Conservation (phyloP, 371 early-diverging fungal species). For the Mucor ambiguus region DNA sequence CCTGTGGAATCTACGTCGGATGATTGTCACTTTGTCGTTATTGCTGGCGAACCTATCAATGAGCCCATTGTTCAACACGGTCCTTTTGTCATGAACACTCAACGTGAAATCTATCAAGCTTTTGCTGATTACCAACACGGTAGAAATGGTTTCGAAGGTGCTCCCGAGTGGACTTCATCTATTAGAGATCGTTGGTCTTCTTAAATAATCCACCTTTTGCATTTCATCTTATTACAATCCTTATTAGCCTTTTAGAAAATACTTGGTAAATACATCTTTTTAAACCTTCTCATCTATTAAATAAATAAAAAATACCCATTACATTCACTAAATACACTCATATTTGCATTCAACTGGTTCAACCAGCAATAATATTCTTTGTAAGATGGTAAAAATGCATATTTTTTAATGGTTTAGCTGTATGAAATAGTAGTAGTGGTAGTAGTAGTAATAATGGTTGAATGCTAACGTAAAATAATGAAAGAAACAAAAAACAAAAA, state of each 20-base stretch:
- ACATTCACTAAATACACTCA: too few relatives aligned
- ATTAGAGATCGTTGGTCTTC: conserved; percentile 26
- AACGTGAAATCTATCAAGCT: conserved; percentile 56
- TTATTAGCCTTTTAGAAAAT: background rate
- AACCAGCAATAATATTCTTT: too few relatives aligned
- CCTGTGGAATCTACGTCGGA: conserved; percentile 54
- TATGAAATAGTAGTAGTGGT: background rate
- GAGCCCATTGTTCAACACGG: conserved; percentile 65
- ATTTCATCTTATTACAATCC: background rate
- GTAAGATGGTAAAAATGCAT: background rate
- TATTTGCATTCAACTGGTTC: too few relatives aligned
- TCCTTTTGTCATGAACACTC: conserved; percentile 66
- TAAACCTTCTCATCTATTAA: too few relatives aligned
- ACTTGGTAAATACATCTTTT: background rate
- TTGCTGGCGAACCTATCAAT: conserved; percentile 60
- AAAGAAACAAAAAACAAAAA: background rate
- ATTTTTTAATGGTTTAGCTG: background rate
- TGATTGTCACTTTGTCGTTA: conserved; percentile 59
- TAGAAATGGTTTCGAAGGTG: conserved; percentile 61
- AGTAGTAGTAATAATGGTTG: background rate
- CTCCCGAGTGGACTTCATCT: conserved; percentile 41
- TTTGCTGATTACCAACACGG: conserved; percentile 53
- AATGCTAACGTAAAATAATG: background rate
- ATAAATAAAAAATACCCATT: background rate
- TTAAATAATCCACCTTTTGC: background rate